Evolutionary conservation across 2,329 filamentous ascomycete species (phyloP).

Genomic region (Paraconiothyrium sp.): DNA sequence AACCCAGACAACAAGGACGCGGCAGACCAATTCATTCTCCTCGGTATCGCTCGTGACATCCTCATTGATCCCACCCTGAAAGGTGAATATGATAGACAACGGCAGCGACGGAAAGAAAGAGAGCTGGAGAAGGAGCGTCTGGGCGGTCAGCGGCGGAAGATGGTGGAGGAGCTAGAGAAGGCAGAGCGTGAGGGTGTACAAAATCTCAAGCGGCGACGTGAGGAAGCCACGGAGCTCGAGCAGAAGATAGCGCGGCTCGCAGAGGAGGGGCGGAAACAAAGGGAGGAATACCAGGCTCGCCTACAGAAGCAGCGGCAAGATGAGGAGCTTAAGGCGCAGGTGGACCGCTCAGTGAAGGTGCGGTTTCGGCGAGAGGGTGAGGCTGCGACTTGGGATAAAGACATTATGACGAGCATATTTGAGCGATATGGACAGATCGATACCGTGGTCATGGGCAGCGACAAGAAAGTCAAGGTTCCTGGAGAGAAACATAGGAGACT

Average conservation of each 20-base stretch:
- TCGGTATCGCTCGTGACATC: slow-evolving; percentile 87
- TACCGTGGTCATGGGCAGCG: slow-evolving; percentile 63
- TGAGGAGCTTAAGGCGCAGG: slow-evolving; percentile 57
- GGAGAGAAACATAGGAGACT: slow-evolving; percentile 62
- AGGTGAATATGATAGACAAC: slow-evolving; percentile 79
- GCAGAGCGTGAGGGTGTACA: slow-evolving; percentile 66
- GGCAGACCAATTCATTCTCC: slow-evolving; percentile 82
- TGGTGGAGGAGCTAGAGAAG: slow-evolving; percentile 87
- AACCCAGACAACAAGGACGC: slow-evolving; percentile 69
- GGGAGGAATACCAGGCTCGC: slow-evolving; percentile 64
- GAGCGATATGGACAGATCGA: slow-evolving; percentile 66
- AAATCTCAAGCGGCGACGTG: slow-evolving; percentile 55
- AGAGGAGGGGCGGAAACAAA: slow-evolving; percentile 62
- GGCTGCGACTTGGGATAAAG: slow-evolving; percentile 56
- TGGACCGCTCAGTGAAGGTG: slow-evolving; percentile 67
- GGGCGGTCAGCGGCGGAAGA: slow-evolving; percentile 74
- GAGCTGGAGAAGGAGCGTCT: slow-evolving; percentile 77
- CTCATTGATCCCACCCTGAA: slow-evolving; percentile 76
- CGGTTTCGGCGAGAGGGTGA: slow-evolving; percentile 62
- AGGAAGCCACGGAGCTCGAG: slow-evolving; percentile 67
- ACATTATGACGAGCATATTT: slow-evolving; percentile 59
- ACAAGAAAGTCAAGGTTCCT: slow-evolving; percentile 62
- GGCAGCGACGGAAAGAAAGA: slow-evolving; percentile 75
- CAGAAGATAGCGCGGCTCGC: slow-evolving; percentile 58
- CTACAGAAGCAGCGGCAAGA: slow-evolving; percentile 63